Evolutionary conservation across 2,329 filamentous ascomycete genomes (phyloP), one percentile per base, ranked within the genome.

Genomic region (Camillea tinctor): DNA sequence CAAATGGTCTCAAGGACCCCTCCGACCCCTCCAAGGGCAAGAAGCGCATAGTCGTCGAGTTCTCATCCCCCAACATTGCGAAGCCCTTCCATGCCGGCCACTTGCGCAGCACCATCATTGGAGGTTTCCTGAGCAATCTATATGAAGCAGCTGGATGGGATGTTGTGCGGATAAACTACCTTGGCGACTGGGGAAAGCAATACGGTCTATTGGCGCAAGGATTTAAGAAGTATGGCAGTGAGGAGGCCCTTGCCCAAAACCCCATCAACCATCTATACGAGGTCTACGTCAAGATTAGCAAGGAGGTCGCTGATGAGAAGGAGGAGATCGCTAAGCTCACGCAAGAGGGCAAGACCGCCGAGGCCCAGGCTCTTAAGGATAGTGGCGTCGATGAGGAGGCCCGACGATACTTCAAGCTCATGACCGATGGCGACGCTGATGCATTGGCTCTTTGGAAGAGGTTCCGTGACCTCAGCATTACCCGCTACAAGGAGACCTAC

Each of bases 141-240:
- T 90, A 92, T 71, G 80, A 88, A 68, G 80, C 75, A 19, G 84
- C 86, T 55, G 90, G 89, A 20, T 92, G 88, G 86, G 84, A 92
- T 40, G 88, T 91, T 0, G 74, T 86, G 51, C 81, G 85, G 22
- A 83, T 92, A 78, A 92, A 92, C 75, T 93, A 92, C 70, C 80
- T 92, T 0, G 90, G 90, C 40, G 90, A 93, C 72, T 93, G 90
- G 90, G 90, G 90, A 22, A 90, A 89, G 74, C 88, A 90, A 69
- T 90, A 83, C 53, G 82, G 82, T 60, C 81, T 92, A 8, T 76
- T 92, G 50, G 88, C 87, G 6, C 80, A 90, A 30, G 90, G 88
- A 0, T 93, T 87, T 74, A 77, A 88, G 64, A 83, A 81, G 63
- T 91, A 87, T 66, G 90, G 89, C 1, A 84, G 80, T 52, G 87